Percentiles rank a stretch among this genome's conserved stretches.
Evolutionary conservation across 1,139 yeast genomes (phyloP).

Genomic region (Petasospora fabianii): DNA sequence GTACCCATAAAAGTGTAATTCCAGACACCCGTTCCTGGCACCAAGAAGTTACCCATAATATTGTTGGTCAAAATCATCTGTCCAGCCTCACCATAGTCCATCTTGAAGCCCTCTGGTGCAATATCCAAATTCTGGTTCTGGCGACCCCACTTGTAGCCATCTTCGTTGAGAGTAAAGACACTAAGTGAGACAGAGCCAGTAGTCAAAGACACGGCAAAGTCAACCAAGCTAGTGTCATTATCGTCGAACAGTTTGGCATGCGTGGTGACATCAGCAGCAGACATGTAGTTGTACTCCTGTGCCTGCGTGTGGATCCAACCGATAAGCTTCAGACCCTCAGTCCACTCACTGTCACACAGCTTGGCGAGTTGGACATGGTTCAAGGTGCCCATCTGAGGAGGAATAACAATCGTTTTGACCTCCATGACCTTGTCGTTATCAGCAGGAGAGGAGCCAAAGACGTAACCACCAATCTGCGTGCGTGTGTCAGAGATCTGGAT

Average conservation of each 20-base stretch:
- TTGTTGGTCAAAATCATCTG: conserved; percentile 76
- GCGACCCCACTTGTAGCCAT: conserved; percentile 78
- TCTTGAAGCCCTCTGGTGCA: conserved; percentile 64
- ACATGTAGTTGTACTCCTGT: conserved; percentile 55
- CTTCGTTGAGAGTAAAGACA: conserved; percentile 56
- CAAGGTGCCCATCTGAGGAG: conserved; percentile 83
- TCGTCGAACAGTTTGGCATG: conserved; percentile 43
- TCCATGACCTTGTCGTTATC: conserved; percentile 77
- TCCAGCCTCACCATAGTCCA: conserved; percentile 55
- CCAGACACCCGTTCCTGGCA: conserved; percentile 86
- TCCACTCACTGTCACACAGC: conserved; percentile 31
- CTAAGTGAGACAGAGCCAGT: conserved; percentile 75
- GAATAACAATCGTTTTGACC: conserved; percentile 67
- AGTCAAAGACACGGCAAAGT: conserved; percentile 66
- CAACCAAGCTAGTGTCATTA: conserved; percentile 38
- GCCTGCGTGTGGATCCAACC: conserved; percentile 85
- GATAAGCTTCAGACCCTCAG: conserved; percentile 53
- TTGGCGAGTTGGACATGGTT: conserved; percentile 63
- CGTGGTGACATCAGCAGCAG: conserved; percentile 69
- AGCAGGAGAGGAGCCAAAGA: conserved; percentile 72
- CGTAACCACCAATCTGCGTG: conserved; percentile 75
- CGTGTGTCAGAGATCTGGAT: conserved; percentile 79
- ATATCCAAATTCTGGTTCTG: conserved; percentile 52
- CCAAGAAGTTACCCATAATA: conserved; percentile 77
- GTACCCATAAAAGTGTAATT: conserved; percentile 89